Conservation (phyloP, 176 grass and related monocot species). For the bread wheat (Triticum aestivum) region IWGSC_CS_RefSeq_v2.1 NC_057794.1:518247941-518248440, state of each 20-base stretch:
- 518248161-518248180: not conserved
- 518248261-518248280: conserved; percentile 84
- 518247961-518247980: conserved; percentile 79
- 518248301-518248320: not conserved
- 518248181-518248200: too few species aligned
- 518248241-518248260: conserved; percentile 77
- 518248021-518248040: not conserved
- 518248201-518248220: not conserved
- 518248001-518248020: not conserved
- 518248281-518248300: conserved; percentile 82
- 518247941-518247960: conserved; percentile 85
- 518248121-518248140: not conserved
- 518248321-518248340: conserved; percentile 21
- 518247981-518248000: conserved; percentile 68
- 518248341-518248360: conserved; percentile 85
- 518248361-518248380: conserved; percentile 56
- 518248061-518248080: not conserved
- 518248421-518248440: conserved; percentile 72
- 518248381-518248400: conserved; percentile 94
- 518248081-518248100: not conserved
- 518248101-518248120: not conserved
- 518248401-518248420: conserved; percentile 77
- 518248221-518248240: conserved; percentile 78
- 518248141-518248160: not conserved
- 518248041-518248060: not conserved